These are phyloP conservation scores for Cetradonia linearis DNA, from an alignment of 495 filamentous ascomycete genomes.

Conservation along the genomic window DNA sequence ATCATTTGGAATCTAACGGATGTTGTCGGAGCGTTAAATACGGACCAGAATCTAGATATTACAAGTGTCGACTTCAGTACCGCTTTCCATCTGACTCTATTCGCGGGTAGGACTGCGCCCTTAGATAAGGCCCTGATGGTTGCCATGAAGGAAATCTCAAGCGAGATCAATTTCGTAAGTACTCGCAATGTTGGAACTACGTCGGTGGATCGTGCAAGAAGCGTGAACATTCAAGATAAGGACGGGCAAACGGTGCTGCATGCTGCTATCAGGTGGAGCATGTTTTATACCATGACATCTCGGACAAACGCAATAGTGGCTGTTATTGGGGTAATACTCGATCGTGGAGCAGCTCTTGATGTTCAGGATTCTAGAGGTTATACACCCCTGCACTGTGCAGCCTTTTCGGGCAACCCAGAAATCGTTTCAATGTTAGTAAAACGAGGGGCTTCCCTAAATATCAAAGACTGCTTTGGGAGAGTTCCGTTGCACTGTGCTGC, in stretches of 20 bases:
- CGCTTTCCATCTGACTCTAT: background rate
- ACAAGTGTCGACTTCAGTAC: too few species aligned
- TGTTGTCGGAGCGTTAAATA: background rate
- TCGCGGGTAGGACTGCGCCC: background rate
- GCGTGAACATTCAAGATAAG: slow-evolving; percentile 33
- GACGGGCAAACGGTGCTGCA: slow-evolving; percentile 32
- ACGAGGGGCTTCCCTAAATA: slow-evolving; percentile 2
- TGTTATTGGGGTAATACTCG: background rate
- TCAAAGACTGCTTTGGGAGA: background rate
- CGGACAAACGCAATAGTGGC: background rate
- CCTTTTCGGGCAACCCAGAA: background rate
- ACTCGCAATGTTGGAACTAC: background rate
- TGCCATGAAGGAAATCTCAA: too few species aligned
- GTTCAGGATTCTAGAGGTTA: background rate
- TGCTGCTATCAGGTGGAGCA: background rate
- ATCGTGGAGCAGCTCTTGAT: slow-evolving; percentile 1
- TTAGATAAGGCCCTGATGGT: too few species aligned
- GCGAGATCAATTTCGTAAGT: too few species aligned
- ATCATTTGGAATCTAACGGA: background rate
- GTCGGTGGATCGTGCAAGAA: slow-evolving; percentile 31
- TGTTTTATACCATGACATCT: background rate
- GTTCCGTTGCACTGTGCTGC: slow-evolving; percentile 7
- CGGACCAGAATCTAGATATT: background rate
- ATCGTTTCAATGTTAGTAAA: slow-evolving; percentile 1
- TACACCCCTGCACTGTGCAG: slow-evolving; percentile 4